Evolutionary conservation across 2,329 filamentous ascomycete species (phyloP).

Genomic region (Cordyceps farinosa): DNA sequence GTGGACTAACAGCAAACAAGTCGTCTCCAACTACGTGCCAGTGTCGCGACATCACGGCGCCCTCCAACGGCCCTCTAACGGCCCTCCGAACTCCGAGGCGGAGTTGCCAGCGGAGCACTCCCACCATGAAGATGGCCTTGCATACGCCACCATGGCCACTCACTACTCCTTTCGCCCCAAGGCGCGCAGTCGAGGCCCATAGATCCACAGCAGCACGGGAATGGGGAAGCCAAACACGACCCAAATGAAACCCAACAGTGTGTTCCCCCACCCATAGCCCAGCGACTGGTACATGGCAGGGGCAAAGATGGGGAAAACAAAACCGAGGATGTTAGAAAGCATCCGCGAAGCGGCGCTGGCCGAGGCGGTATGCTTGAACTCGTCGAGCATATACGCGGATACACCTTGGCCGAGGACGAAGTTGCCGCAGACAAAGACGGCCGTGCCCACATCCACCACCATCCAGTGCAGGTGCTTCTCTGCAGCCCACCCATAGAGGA

Average conservation of each 20-base stretch:
- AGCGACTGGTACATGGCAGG: slow-evolving; percentile 21
- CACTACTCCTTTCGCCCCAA: neutral
- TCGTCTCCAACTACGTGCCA: no score
- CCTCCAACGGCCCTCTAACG: no score
- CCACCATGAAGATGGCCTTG: no score
- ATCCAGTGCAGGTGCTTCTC: slow-evolving; percentile 52
- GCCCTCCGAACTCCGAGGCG: no score
- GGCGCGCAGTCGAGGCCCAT: neutral
- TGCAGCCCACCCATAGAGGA: slow-evolving; percentile 44
- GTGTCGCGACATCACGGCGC: no score
- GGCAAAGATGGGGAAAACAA: slow-evolving; percentile 23
- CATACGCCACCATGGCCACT: no score
- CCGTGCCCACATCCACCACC: slow-evolving; percentile 54
- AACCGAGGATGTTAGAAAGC: slow-evolving; percentile 22
- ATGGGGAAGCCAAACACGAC: neutral
- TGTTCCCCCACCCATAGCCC: slow-evolving; percentile 22
- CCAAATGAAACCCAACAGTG: slow-evolving; percentile 1
- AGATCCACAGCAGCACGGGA: slow-evolving; percentile 4
- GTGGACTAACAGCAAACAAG: no score
- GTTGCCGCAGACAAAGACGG: slow-evolving; percentile 49
- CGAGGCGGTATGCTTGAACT: slow-evolving; percentile 22
- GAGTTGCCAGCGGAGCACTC: no score
- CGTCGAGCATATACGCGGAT: slow-evolving; percentile 42
- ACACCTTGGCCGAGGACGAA: slow-evolving; percentile 51
- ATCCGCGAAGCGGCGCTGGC: slow-evolving; percentile 21